Evolutionary conservation across 192 early-diverging fungal genomes (phyloP), one percentile per base, ranked within the genome.

Genomic region (Diversispora epigaea): DNA sequence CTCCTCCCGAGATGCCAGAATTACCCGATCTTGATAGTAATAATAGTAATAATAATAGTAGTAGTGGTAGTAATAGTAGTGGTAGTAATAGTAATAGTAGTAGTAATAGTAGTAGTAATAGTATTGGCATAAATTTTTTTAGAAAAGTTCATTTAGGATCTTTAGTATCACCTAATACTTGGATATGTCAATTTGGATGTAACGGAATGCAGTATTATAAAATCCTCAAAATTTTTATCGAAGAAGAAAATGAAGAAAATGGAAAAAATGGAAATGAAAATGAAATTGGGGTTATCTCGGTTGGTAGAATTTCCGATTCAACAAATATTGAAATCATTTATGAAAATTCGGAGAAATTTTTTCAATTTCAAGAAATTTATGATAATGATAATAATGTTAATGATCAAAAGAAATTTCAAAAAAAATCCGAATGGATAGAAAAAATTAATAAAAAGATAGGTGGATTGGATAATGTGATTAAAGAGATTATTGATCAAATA

Each of bases 381-480:
- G 25, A 32, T 32, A 2, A 32, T 32, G 25, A 32, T 32, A 32
- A 32, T 32, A 32, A 32, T 32, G 2, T 1, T 32, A 32, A 32
- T 32, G 25, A 32, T 32, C 0, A 32, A 32, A 32, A 32, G 14
- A 63, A 63, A 14, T 66, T 49, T 47, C 43, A 45, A 12, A 19
- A 67, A 21, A 71, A 43, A 25, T 39, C 15, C 40, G 17, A 57
- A 44, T 71, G 69, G 69, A 17, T 71, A 8, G n/a, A 71, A 43
- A 40, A 41, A 46, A 55, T 54, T 40, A 40, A 3, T 40, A 17
- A 56, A 44, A 32, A 54, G 52, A 68, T 83, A n/a, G 81, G 81
- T 15, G 79, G 81, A 11, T 80, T 78, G 32, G 71, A 83, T 66
- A 75, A 83, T 44, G 43, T 80, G 5, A 41, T 83, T 55, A 41